These are phyloP conservation scores for Prunus persica DNA, from an alignment of 306 rosid genomes.

Conservation along the genomic window DNA sequence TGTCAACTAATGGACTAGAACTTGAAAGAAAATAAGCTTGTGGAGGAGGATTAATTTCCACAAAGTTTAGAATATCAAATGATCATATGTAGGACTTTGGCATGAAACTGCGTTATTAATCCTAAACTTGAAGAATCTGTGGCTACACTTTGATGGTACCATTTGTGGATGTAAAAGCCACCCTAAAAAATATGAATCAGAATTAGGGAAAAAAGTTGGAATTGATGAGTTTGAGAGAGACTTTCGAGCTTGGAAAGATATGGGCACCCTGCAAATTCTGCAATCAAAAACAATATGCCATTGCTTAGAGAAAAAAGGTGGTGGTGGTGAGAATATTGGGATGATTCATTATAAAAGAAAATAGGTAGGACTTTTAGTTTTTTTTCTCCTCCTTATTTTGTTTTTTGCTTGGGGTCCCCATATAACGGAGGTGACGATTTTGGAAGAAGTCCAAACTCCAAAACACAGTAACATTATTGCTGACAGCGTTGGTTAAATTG, in stretches of 20 bases:
- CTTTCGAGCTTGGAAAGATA: slow-evolving; percentile 6
- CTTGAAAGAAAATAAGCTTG: not conserved
- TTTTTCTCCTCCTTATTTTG: too few species aligned
- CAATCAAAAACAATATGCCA: not conserved
- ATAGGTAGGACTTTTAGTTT: not conserved
- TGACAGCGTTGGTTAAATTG: not conserved
- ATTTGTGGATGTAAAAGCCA: slow-evolving; percentile 47
- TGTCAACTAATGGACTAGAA: slow-evolving; percentile 7
- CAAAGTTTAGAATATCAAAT: slow-evolving; percentile 22
- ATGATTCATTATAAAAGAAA: slow-evolving; percentile 3
- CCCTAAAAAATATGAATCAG: not conserved
- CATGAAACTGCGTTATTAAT: slow-evolving; percentile 17
- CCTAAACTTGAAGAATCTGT: slow-evolving; percentile 60
- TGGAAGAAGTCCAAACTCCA: slow-evolving; percentile 20
- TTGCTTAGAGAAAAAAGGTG: not conserved
- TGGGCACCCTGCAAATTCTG: not conserved
- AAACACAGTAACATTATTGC: not conserved
- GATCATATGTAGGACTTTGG: slow-evolving; percentile 22
- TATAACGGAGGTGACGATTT: slow-evolving; percentile 3
- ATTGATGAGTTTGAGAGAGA: slow-evolving; percentile 16
- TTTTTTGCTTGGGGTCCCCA: slow-evolving; percentile 1
- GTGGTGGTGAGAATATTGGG: not conserved
- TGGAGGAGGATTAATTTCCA: slow-evolving; percentile 22
- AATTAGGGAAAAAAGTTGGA: not conserved
- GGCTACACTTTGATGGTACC: slow-evolving; percentile 43